A percentile compares a stretch with the other conserved stretches of the same genome.
These are phyloP conservation scores for Trichoderma erinaceum DNA, from an alignment of 495 filamentous ascomycete species.

Conservation along the genomic window DNA sequence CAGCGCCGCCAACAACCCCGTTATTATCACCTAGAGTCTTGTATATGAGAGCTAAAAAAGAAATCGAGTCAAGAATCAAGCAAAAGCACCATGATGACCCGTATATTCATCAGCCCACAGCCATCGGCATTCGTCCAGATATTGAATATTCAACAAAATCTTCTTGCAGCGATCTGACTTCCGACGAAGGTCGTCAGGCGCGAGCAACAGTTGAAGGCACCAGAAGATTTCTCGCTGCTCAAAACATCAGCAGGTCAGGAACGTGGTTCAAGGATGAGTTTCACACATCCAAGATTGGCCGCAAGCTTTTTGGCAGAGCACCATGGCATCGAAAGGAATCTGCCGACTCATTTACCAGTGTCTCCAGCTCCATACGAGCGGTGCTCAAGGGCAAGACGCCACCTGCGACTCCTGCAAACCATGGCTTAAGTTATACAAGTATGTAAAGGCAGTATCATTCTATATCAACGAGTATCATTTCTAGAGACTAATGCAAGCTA, in stretches of 20 bases:
- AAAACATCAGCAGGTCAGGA: slow-evolving; percentile 14
- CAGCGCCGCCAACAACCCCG: background rate
- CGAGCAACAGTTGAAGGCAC: background rate
- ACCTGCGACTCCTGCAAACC: slow-evolving; percentile 21
- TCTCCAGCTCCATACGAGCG: slow-evolving; percentile 33
- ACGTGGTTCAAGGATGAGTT: slow-evolving; percentile 9
- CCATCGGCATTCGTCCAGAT: background rate
- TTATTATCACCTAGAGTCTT: background rate
- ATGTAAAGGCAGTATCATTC: background rate
- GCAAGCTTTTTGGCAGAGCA: slow-evolving; percentile 31
- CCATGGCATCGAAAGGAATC: slow-evolving; percentile 39
- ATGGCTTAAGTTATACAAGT: slow-evolving; percentile 2
- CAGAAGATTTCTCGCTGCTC: background rate
- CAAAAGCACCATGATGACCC: background rate
- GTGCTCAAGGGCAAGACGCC: slow-evolving; percentile 34
- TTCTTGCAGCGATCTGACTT: background rate
- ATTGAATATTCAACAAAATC: background rate
- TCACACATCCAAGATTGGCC: slow-evolving; percentile 2
- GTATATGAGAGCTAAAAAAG: slow-evolving; percentile 2
- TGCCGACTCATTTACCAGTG: slow-evolving; percentile 28
- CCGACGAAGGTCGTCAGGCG: background rate
- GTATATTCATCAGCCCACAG: background rate
- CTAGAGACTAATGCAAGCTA: background rate
- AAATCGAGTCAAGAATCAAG: background rate
- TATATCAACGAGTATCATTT: background rate